Base-by-base conservation (phyloP, 2,329 filamentous ascomycete genomes). In the Talaromyces islandicus region DNA sequence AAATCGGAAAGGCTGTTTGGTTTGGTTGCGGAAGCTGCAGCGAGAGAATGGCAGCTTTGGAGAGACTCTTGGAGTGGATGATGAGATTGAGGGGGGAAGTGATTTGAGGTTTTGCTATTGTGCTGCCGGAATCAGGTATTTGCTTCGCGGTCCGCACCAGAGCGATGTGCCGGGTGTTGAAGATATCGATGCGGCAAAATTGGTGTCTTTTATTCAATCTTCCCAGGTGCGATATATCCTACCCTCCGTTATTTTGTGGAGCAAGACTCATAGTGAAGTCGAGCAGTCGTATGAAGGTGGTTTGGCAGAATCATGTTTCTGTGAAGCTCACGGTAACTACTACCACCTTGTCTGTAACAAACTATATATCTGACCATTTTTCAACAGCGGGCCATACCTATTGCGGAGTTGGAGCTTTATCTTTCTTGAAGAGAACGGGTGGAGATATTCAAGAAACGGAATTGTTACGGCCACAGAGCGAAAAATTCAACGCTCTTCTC, bases 21-120 rank as follows among this genome's bases (percentile, higher is more conserved):
- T 75, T 46, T 97, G 93, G 92, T 75, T 99, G 64, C 81, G 78
- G 59, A 82, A 74, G 56, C 75, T 97, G 73, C 94, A 99, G 78
- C 84, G 92, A 27, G 74, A 78, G 0, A 90, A 97, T 71, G 94
- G 94, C 1, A 95, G 92, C 68, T 97, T 99, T 72, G 94, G 92
- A 0, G 92, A 99, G 75, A 84, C 90, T 0, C 71, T 93, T 2
- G 83, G 82, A 4, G 83, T 85, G 5, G 80, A 71, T 65, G 83
- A 80, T 12, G 76, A 75, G 41, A 80, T 93, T n/a, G 84, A 87
- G 38, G 93, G 93, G 0, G 91, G 91, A 0, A 83, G 85, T 59
- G 94, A 99, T 74, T 88, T 92, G 77, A 83, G 94, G 59, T 93
- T 93, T 71, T 94, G 91, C 67, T 96, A 94, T 73, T 87, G 92